These are phyloP conservation scores for Cyclotella choctawhatcheeana DNA, from an alignment of 108 stramenopile genomes.

Conservation along the genomic window DNA sequence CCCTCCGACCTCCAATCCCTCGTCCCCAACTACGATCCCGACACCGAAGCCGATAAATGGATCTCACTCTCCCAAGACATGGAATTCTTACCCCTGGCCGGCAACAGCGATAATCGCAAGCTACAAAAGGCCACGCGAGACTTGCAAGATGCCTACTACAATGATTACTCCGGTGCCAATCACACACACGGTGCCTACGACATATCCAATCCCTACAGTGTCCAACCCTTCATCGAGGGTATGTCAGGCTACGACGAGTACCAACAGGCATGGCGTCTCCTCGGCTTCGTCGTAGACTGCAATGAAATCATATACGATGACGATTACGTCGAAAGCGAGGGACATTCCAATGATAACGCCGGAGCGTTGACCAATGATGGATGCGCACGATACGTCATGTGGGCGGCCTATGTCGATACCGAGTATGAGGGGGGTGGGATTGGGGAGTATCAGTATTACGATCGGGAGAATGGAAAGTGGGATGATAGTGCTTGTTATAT, in stretches of 20 bases:
- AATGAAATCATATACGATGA: constrained; percentile 17
- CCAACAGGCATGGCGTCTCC: constrained; percentile 64
- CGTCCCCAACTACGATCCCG: background rate
- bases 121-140: no score
- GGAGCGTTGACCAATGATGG: constrained; percentile 1
- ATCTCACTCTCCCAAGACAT: no score
- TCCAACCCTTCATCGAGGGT: constrained; percentile 25
- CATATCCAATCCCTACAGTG: background rate
- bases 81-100: no score
- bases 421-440: constrained; percentile 67
- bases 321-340: constrained; percentile 5
- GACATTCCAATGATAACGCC: background rate
- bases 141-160: background rate
- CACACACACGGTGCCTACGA: background rate
- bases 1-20: background rate
- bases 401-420: constrained; percentile 75
- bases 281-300: constrained; percentile 74
- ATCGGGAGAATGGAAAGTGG: constrained; percentile 45
- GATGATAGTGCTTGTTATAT: constrained; percentile 40
- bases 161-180: background rate
- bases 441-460: constrained; percentile 68
- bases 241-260: constrained; percentile 61
- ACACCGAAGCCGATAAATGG: background rate
- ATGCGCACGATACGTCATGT: constrained; percentile 64
- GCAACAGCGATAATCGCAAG: no score